Evolutionary conservation across 208 protist genomes (phyloP).

Genomic region (Tritrichomonas foetus): DNA sequence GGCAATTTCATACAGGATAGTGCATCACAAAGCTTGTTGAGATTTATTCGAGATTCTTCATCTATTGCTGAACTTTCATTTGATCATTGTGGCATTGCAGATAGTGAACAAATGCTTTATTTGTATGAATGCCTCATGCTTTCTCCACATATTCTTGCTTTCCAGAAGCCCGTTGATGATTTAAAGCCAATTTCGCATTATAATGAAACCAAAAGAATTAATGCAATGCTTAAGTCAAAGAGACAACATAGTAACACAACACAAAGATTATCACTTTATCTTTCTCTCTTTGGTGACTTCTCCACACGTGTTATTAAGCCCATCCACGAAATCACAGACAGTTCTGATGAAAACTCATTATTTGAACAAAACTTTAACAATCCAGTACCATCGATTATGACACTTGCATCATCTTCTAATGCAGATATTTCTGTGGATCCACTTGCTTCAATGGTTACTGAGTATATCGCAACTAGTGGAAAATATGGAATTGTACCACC

Average conservation of each 20-base stretch:
- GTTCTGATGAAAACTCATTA: neutral
- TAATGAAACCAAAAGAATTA: conserved; percentile 8
- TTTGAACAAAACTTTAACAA: neutral
- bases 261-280: neutral
- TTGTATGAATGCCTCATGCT: neutral
- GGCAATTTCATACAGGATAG: neutral
- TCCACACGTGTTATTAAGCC: neutral
- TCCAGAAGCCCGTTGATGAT: neutral
- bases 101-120: neutral
- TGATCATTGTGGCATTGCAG: neutral
- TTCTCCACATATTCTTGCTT: neutral
- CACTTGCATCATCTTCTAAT: too few relatives aligned
- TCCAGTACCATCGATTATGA: neutral
- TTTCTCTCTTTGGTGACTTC: neutral
- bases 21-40: neutral
- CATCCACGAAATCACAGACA: neutral
- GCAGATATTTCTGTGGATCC: neutral
- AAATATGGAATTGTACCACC: conserved; percentile 19
- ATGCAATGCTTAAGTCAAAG: neutral
- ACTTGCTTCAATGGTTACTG: neutral
- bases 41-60: neutral
- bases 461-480: conserved; percentile 1
- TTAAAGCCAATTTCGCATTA: neutral
- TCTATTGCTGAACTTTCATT: neutral
- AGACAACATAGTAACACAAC: neutral